Evolutionary conservation across 495 filamentous ascomycete genomes (phyloP), one percentile per base, ranked within the genome.

Genomic region (Zalerion maritima): DNA sequence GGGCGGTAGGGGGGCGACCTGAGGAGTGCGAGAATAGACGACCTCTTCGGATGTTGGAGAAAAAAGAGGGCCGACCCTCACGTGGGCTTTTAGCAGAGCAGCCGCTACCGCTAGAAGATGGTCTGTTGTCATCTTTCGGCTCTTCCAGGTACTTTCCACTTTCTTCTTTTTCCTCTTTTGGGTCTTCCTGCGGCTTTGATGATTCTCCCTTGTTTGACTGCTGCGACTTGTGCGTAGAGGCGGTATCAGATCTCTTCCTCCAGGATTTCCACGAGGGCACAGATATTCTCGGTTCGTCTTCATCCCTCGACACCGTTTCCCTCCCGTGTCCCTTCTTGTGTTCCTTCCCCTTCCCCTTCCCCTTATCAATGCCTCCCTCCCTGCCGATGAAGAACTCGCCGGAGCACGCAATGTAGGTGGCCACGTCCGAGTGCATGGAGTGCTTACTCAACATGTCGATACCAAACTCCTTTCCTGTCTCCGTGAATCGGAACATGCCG

Each of bases 391-490:
- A 91, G 50, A 96, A 96, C 50, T 96, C 87, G 10, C 87, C 87
- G 3, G 77, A 77, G 48, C 75, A 94, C 2, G 85, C 85, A 34
- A 96, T 78, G 47, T 93, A 91, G 12, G 78, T 77, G 10, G 74
- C 75, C 3, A 91, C 84, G 52, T 93, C 75, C 45, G 78, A 84
- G 45, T 96, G 87, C 78, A 96, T 85, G 18, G 80, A 91, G 49
- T 96, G 87, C 48, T 96, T 96, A 41, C 72, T 79, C 32, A 96
- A 54, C 34, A 96, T 50, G 45, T 94, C 86, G 32, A 96, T 81
- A 17, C 85, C 81, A 32, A 94, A 93, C 46, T 94, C 84, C 35
- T 86, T 83, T 5, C 86, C 86, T 0, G 87, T 96, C 49, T 93
- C 85, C 0, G 86, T 94, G 52, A 94, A 96, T 14, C 82, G 75